Evolutionary conservation across 1,284 basidiomycete genomes (phyloP), one percentile per base, ranked within the genome.

Genomic region (Tilletia indica): DNA sequence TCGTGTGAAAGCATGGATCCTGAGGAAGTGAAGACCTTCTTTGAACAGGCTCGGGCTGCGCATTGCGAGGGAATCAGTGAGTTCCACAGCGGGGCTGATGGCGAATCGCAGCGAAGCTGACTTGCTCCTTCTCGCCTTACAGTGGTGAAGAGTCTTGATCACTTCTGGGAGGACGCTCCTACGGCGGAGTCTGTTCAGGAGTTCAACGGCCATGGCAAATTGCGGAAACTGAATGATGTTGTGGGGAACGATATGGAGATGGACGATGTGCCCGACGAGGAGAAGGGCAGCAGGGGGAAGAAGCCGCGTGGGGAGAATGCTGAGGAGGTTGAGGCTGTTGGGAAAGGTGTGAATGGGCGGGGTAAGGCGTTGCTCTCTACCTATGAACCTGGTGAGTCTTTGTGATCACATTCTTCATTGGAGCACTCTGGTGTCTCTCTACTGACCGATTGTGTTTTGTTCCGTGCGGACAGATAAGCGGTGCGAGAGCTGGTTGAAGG

Each of bases 31-130:
- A 89, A 91, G 80, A 88, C 70, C 21, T 97, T 97, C 83, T 94
- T 94, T 88, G 87, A 90, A 76, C 87, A 87, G 73, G 91, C 93
- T 4, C 88, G 93, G n/a, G 89, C 90, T 79, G 90, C 90, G 82
- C 90, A 90, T 72, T 93, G 92, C 73, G 94, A 97, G 84, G 94
- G 94, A 4, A 87, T 97, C 76, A 96, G 69, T 58, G 68, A 56
- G 68, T 48, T 5, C 1, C 42, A 34, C 34, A 51, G 51, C 48
- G 16, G 19, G 36, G 14, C 64, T 42, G 61, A 16, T 64, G n/a
- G 6, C 8, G 9, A 36, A 36, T 64, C 21, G 14, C 25, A 64
- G 38, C 51, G 19, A 54, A 11, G 51, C 48, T 49, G 48, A 49
- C 42, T 14, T 14, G 5, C n/a, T 21, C n/a, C 36, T 34, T 19